phyloP scores from a whole-genome alignment of 768 basidiomycete genomes.

The Mrakia gelida region DNA sequence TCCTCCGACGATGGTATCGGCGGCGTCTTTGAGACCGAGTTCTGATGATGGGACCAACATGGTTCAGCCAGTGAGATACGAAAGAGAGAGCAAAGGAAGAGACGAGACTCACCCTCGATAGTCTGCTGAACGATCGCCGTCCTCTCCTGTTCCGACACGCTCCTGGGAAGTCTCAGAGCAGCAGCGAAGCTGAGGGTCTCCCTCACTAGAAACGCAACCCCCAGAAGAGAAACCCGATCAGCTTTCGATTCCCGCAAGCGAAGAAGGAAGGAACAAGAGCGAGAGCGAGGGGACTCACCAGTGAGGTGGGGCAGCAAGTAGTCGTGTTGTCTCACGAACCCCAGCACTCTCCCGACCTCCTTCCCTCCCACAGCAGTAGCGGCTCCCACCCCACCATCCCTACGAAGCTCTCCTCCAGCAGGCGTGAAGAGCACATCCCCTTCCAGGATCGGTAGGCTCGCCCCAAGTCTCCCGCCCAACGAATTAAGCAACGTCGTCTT shows the following conservation, averaged over 20 bases:
- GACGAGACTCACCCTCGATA: constrained; percentile 36
- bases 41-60: constrained; percentile 34
- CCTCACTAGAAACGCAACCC: constrained; percentile 39
- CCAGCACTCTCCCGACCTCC: constrained; percentile 42
- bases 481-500: constrained; percentile 47
- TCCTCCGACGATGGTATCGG: constrained; percentile 56
- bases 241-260: too few species aligned
- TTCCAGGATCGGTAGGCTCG: constrained; percentile 41
- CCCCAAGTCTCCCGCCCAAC: constrained; percentile 40
- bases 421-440: constrained; percentile 36
- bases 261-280: too few species aligned
- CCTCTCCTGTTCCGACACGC: constrained; percentile 40
- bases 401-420: constrained; percentile 15
- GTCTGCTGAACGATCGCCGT: constrained; percentile 49
- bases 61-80: neutral
- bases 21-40: constrained; percentile 49
- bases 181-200: constrained; percentile 49
- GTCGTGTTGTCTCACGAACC: constrained; percentile 49
- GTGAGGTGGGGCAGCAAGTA: constrained; percentile 48
- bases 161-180: constrained; percentile 50
- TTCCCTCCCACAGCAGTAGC: constrained; percentile 32
- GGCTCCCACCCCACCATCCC: constrained; percentile 26
- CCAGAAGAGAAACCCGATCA: too few species aligned
- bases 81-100: neutral
- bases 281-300: constrained; percentile 33